phyloP scores from a whole-genome alignment of 2,329 filamentous ascomycete genomes.

The Tolypocladium paradoxum region DNA sequence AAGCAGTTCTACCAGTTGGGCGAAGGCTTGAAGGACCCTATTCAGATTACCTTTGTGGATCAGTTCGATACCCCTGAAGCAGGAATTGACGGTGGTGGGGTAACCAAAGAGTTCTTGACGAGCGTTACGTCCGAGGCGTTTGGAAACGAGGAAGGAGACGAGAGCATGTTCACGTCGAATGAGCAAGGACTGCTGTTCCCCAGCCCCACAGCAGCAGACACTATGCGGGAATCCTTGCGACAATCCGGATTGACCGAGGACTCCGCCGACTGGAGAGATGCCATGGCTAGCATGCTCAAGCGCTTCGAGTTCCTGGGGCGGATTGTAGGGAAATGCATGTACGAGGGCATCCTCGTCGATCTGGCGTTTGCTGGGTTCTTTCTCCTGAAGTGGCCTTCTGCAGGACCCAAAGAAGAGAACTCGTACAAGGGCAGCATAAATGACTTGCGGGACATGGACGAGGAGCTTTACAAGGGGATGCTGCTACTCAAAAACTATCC shows the following conservation, averaged over 20 bases:
- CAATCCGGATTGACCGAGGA: slow-evolving; percentile 39
- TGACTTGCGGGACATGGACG: slow-evolving; percentile 84
- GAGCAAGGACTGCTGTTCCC: slow-evolving; percentile 81
- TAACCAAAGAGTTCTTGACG: slow-evolving; percentile 93
- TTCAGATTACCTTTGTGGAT: slow-evolving; percentile 94
- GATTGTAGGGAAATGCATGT: slow-evolving; percentile 90
- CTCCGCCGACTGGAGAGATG: slow-evolving; percentile 44
- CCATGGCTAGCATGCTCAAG: slow-evolving; percentile 51
- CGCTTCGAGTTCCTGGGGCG: slow-evolving; percentile 88
- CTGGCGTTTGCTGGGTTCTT: slow-evolving; percentile 93
- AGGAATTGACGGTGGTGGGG: slow-evolving; percentile 91
- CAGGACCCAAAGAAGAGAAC: slow-evolving; percentile 50
- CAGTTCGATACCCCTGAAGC: slow-evolving; percentile 79
- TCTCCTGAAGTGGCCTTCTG: slow-evolving; percentile 84
- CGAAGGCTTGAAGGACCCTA: slow-evolving; percentile 81
- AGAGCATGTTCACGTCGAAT: slow-evolving; percentile 68
- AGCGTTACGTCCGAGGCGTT: slow-evolving; percentile 84
- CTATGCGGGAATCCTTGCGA: slow-evolving; percentile 48
- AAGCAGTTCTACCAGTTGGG: slow-evolving; percentile 72
- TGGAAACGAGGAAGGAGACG: slow-evolving; percentile 31
- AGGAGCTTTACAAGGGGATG: slow-evolving; percentile 81
- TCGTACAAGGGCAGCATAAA: slow-evolving; percentile 90
- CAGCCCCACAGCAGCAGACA: slow-evolving; percentile 68
- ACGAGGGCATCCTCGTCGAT: slow-evolving; percentile 92
- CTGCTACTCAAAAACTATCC: slow-evolving; percentile 73